Conservation (phyloP, 2,329 filamentous ascomycete genomes). For the Pestalotiopsis sp. region DNA sequence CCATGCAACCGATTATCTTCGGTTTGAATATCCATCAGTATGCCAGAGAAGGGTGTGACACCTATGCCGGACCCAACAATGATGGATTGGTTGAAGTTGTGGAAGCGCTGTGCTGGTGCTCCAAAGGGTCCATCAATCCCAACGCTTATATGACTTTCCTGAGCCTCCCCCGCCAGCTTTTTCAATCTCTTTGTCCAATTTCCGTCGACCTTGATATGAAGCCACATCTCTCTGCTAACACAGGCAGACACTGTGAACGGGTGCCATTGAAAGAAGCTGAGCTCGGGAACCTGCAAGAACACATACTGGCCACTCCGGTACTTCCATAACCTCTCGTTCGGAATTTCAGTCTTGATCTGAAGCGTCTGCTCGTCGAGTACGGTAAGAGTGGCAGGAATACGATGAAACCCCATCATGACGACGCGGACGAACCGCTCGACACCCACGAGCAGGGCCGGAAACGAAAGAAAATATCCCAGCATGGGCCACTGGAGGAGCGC, state of each 20-base stretch:
- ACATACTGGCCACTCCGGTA: slow-evolving; percentile 62
- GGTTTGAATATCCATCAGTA: slow-evolving; percentile 56
- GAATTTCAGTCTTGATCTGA: slow-evolving; percentile 49
- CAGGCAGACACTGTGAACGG: slow-evolving; percentile 62
- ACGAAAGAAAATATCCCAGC: slow-evolving; percentile 58
- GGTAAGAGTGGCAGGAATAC: slow-evolving; percentile 48
- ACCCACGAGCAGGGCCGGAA: slow-evolving; percentile 54
- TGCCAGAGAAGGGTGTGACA: slow-evolving; percentile 60
- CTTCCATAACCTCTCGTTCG: slow-evolving; percentile 49
- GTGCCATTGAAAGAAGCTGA: slow-evolving; percentile 61
- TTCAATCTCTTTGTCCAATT: slow-evolving; percentile 55
- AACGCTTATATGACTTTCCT: slow-evolving; percentile 44
- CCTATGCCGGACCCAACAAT: slow-evolving; percentile 61
- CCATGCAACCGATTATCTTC: slow-evolving; percentile 31
- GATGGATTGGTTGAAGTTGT: slow-evolving; percentile 58
- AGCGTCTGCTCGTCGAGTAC: slow-evolving; percentile 57
- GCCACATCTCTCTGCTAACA: slow-evolving; percentile 50
- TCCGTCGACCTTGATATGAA: slow-evolving; percentile 62
- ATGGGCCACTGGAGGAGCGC: slow-evolving; percentile 56
- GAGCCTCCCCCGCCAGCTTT: slow-evolving; percentile 39
- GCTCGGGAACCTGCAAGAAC: slow-evolving; percentile 54
- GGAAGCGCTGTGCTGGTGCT: slow-evolving; percentile 60
- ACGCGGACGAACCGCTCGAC: slow-evolving; percentile 50
- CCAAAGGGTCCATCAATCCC: slow-evolving; percentile 61
- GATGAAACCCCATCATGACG: slow-evolving; percentile 48